Conservation (phyloP, 1,139 yeast species). For the Kurtzmaniella quercitrusa region DNA sequence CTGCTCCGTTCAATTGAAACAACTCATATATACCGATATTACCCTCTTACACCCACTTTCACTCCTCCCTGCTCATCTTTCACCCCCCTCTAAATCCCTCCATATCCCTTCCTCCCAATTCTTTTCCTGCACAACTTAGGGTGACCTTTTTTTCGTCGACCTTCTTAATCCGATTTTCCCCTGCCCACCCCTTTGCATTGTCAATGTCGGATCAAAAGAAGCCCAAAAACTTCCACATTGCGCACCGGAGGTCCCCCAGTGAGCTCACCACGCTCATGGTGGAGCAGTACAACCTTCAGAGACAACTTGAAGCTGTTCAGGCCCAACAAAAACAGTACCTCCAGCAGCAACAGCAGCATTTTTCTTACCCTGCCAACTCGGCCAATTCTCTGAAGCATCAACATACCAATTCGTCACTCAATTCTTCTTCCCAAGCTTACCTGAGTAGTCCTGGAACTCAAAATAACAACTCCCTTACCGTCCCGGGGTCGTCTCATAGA, state of each 20-base stretch:
- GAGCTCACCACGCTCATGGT: slow-evolving; percentile 91
- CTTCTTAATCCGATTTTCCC: not conserved
- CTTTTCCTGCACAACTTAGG: not conserved
- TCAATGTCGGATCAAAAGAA: slow-evolving; percentile 15
- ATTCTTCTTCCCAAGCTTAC: slow-evolving; percentile 6
- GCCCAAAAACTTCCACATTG: slow-evolving; percentile 64
- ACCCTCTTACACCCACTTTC: not conserved
- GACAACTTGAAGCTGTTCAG: slow-evolving; percentile 86
- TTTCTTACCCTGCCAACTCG: slow-evolving; percentile 6
- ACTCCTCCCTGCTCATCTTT: not conserved
- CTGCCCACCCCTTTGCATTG: not conserved
- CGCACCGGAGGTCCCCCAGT: slow-evolving; percentile 91
- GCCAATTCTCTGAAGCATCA: slow-evolving; percentile 12
- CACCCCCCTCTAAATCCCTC: not conserved
- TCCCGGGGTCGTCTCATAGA: slow-evolving; percentile 20
- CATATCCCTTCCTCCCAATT: not conserved
- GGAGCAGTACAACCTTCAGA: slow-evolving; percentile 88
- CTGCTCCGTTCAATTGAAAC: too few relatives aligned
- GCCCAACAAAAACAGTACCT: slow-evolving; percentile 87
- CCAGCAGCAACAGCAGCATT: slow-evolving; percentile 53
- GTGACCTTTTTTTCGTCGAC: not conserved
- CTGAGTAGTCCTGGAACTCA: slow-evolving; percentile 26
- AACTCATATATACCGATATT: too few relatives aligned
- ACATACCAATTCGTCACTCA: slow-evolving; percentile 24
- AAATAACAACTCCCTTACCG: slow-evolving; percentile 15